Evolutionary conservation across 2,329 filamentous ascomycete genomes (phyloP), one percentile per base, ranked within the genome.

Genomic region (Aspergillus persii): DNA sequence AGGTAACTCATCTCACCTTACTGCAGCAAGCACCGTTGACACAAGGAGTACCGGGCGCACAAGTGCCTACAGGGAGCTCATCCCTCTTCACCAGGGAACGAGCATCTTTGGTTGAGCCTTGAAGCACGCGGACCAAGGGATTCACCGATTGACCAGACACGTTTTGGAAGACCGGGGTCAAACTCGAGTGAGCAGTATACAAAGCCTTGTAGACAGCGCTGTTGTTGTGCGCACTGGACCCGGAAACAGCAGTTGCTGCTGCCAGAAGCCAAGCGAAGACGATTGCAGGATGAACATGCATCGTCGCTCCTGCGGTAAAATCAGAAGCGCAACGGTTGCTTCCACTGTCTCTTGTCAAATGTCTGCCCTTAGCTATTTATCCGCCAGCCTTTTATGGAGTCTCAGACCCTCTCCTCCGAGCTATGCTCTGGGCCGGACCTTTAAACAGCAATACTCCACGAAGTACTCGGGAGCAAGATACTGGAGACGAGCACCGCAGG

Each of bases 21-120:
- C 59, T 53, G 50, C 63, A 63, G 51, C 63, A 65, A 26, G 58
- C 58, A 50, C 59, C 52, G 31, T 61, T 58, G 8, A 26, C 27
- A 49, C 59, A 61, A 8, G 56, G 61, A 55, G 15, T 56, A 26
- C 46, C 54, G 3, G 46, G 31, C 15, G 51, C 51, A 53, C 51
- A 53, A 9, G 33, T 53, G n/a, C 51, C 51, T 23, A 44, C 36
- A n/a, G 50, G 50, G 29, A 53, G 50, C 18, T 53, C 33, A 36
- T 41, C 50, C 5, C 50, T 30, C 31, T 53, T 53, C 29, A 33
- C 15, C 5, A 53, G 50, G 29, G 30, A 23, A 47, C n/a, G 44
- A 7, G 11, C 44, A 47, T 47, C 44, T 23, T 23, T 36, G 31
- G 30, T 41, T 23, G 12, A 53, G n/a, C 30, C 33, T 27, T 53